Base-by-base conservation (phyloP, 768 basidiomycete species). In the Clavulina sp. region DNA sequence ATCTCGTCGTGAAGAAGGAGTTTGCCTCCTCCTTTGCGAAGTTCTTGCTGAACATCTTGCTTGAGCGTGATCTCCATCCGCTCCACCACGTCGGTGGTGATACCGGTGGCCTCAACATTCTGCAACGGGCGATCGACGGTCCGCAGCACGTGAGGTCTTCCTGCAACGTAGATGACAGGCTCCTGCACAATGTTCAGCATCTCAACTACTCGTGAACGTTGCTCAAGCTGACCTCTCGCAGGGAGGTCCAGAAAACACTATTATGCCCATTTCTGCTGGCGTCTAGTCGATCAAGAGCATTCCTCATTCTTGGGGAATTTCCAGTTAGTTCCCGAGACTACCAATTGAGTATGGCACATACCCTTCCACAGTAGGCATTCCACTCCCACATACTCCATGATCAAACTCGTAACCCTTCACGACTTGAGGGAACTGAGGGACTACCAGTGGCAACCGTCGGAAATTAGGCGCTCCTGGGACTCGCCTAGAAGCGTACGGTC, bases 101-200 rank as follows among this genome's bases (percentile, higher is more conserved):
- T 81, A 23, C 95, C 95, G 0, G 95, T 97, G 2, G 93, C 87
- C 84, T 97, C 84, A 50, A 99, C 85, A 58, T 99, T 99, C 65
- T 87, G 86, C 23, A 97, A 67, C 0, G 95, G 95, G 43, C 78
- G 77, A 60, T 86, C 80, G 4, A 88, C 74, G 1, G 92, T 73
- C 13, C 95, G 81, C 9, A 99, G 69, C 7, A 97, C 93, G 61
- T 95, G 91, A 1, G 88, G 86, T 51, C 81, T 71, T 4, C 87
- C 86, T 26, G 80, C 75, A 43, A 95, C 73, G 60, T 91, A 95
- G 41, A 96, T 71, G 3, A 97, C 93, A 24, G 92, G 92, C 68
- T 95, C 92, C 83, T 86, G 52, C 4, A 59, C 6, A n/a, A 32
- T 18, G 43, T 19, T 36, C 48, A 49, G 44, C 28, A 29, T 28